Evolutionary conservation across 257 asterid genomes (phyloP), one percentile per base, ranked within the genome.

Genomic region (Salvia miltiorrhiza): DNA sequence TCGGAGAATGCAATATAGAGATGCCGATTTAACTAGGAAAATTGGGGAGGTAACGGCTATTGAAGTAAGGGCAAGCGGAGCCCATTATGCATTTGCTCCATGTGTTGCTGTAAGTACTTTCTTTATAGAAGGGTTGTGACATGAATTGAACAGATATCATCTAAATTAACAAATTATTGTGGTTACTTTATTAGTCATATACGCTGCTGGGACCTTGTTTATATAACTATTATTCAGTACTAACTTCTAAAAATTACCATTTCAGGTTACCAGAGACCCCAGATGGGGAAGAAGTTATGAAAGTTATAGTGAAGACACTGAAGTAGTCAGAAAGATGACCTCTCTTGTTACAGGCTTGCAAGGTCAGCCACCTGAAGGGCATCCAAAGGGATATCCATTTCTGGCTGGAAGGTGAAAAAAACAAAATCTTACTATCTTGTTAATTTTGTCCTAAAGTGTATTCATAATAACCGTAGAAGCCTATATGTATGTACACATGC

Each of bases 211-310:
- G 32, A 44, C 65, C 52, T 23, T 53, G 17, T 53, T 53, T 24
- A 53, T 53, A 24, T 53, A 23, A 26, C 33, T 11, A 21, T 30
- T 30, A 65, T 59, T 43, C 67, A 10, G 63, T 68, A 50, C 64
- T 71, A 55, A 78, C 17, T 56, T 19, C 69, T 67, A 74, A 49
- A 43, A 39, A 56, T 43, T 49, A 54, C 74, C 30, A 39, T 73
- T 79, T 54, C 77, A 93, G 99, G 96, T 93, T 24, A 80, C 83
- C 60, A 88, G 85, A 78, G 99, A 93, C 60, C 97, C 99, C 40
- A 87, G 99, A 83, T 93, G 99, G 99, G 99, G 99, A 82, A 86
- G 99, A 82, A 75, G 80, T 82, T 93, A 90, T 33, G 97, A 93
- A 74, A 88, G 97, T 70, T 90, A 89, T 63, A 81, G 99, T 76